Evolutionary conservation across 2,329 filamentous ascomycete genomes (phyloP).

Genomic region (Colletotrichum neosansevieriae): DNA sequence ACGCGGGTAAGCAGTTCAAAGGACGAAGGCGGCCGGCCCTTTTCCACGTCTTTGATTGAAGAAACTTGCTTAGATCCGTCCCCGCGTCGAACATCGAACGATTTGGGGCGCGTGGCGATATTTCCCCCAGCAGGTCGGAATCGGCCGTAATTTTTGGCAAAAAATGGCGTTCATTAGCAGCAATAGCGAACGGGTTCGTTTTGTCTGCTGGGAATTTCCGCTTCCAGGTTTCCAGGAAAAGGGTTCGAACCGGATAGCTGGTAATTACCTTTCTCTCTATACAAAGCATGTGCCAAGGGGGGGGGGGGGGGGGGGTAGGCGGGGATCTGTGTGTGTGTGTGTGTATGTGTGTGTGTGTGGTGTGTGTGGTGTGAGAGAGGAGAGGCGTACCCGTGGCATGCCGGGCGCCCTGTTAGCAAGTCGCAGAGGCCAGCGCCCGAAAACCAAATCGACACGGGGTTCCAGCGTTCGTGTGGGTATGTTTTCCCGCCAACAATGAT

Average conservation of each 20-base stretch:
- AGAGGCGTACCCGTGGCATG: slow-evolving; percentile 20
- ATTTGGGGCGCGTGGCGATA: slow-evolving; percentile 6
- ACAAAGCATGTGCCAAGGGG: neutral
- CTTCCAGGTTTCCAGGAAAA: slow-evolving; percentile 14
- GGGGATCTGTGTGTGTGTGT: neutral
- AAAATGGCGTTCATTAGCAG: neutral
- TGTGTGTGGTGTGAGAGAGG: neutral
- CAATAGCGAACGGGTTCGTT: slow-evolving; percentile 8
- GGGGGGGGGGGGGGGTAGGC: neutral
- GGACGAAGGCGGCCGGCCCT: no score
- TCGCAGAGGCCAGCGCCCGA: slow-evolving; percentile 1
- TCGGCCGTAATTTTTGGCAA: slow-evolving; percentile 10
- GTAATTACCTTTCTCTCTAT: slow-evolving; percentile 11
- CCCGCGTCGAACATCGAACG: neutral
- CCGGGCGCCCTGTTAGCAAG: slow-evolving; percentile 32
- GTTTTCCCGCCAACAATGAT: neutral
- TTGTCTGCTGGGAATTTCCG: neutral
- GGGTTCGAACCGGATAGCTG: slow-evolving; percentile 27
- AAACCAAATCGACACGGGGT: slow-evolving; percentile 34
- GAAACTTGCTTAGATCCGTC: neutral
- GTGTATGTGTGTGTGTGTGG: neutral
- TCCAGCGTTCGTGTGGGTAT: slow-evolving; percentile 15
- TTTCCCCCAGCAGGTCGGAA: slow-evolving; percentile 13
- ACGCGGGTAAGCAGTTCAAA: no score
- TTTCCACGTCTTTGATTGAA: neutral